A percentile compares a stretch with the other conserved stretches of the same genome.
Evolutionary conservation across 306 rosid species (phyloP).

Genomic region (Cicer bijugum): DNA sequence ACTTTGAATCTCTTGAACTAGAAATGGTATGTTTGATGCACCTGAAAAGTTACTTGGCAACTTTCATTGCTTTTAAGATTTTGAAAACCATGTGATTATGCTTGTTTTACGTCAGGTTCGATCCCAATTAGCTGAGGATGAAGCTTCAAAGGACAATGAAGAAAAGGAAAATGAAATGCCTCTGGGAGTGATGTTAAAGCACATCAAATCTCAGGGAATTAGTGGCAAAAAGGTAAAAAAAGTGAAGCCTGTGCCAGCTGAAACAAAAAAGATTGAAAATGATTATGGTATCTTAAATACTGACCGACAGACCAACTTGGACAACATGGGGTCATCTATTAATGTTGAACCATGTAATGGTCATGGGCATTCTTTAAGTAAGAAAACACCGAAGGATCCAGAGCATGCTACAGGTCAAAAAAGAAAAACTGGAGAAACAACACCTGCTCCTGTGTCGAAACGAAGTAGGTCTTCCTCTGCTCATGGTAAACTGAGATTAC

Average conservation of each 20-base stretch:
- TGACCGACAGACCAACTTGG: constrained; percentile 76
- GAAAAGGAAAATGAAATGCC: constrained; percentile 71
- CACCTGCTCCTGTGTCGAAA: constrained; percentile 64
- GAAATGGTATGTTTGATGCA: constrained; percentile 64
- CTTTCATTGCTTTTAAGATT: constrained; percentile 35
- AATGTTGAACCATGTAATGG: constrained; percentile 83
- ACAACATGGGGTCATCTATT: constrained; percentile 59
- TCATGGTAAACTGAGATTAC: constrained; percentile 54
- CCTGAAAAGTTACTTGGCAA: constrained; percentile 13
- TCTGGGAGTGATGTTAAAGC: constrained; percentile 73
- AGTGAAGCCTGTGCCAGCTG: constrained; percentile 55
- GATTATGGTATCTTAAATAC: constrained; percentile 66
- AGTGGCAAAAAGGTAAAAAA: constrained; percentile 67
- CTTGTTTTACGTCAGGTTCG: constrained; percentile 54
- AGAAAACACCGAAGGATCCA: constrained; percentile 49
- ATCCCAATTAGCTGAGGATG: constrained; percentile 59
- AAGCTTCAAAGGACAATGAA: constrained; percentile 62
- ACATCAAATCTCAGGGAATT: constrained; percentile 63
- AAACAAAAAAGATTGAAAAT: constrained; percentile 59
- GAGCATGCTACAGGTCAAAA: constrained; percentile 51
- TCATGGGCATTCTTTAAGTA: constrained; percentile 58
- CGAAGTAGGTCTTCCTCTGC: constrained; percentile 60
- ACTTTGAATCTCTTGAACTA: constrained; percentile 84
- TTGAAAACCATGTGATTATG: constrained; percentile 39
- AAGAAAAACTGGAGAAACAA: constrained; percentile 61